phyloP scores from a whole-genome alignment of 805 yeast species.

The Brettanomyces sp. region DNA sequence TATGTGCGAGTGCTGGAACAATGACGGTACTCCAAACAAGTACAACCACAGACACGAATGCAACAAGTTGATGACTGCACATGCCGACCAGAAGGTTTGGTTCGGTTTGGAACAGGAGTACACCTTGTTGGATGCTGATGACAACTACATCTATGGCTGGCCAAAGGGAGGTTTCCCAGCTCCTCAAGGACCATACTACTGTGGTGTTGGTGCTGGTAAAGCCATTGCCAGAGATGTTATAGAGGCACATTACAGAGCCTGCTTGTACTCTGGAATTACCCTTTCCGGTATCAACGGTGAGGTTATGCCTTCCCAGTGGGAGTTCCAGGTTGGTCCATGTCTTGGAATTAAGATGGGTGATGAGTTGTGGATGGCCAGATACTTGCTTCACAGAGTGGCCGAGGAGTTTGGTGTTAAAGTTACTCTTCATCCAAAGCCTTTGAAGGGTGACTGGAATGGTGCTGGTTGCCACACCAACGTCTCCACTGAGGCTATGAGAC shows the following conservation, averaged over 20 bases:
- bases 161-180: conserved; percentile 99
- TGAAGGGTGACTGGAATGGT: conserved; percentile 99
- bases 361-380: conserved; percentile 93
- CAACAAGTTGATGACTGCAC: conserved; percentile 90
- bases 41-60: conserved; percentile 97
- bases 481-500: conserved; percentile 85
- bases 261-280: conserved; percentile 83
- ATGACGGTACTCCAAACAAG: conserved; percentile 98
- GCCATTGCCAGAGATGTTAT: conserved; percentile 96
- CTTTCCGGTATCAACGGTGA: conserved; percentile 98
- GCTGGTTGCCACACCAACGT: conserved; percentile 99
- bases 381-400: conserved; percentile 85
- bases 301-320: conserved; percentile 99
- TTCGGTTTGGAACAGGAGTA: conserved; percentile 99
- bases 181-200: conserved; percentile 99
- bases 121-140: conserved; percentile 81
- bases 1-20: conserved; percentile 93
- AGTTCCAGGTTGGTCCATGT: conserved; percentile 99
- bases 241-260: conserved; percentile 98
- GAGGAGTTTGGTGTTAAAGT: conserved; percentile 99
- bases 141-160: conserved; percentile 92
- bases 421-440: conserved; percentile 98
- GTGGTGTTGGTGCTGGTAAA: conserved; percentile 99
- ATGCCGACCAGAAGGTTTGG: conserved; percentile 79
- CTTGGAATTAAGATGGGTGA: conserved; percentile 95